Base-by-base conservation (phyloP, 2,329 filamentous ascomycete genomes). In the Epichloe sibirici region DNA sequence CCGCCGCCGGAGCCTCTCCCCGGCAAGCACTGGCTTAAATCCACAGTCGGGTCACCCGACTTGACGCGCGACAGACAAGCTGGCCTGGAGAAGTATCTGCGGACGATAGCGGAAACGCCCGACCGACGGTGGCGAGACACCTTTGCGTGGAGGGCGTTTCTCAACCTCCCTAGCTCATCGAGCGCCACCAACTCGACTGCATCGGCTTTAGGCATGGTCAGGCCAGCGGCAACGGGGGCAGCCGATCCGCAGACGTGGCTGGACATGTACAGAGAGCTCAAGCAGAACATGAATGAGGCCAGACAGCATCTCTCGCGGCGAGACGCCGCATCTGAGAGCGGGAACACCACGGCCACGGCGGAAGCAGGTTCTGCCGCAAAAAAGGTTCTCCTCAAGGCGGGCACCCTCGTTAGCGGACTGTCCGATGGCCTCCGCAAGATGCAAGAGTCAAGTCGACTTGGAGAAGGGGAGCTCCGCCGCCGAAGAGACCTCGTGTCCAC, bases 91-190 rank as follows among this genome's bases (percentile, higher is more conserved):
- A 68, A 71, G 45, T 93, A 91, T 67, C 74, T 93, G 3, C 78
- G 79, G 49, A 78, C 79, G 40, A 86, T 93, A 55, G 83, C 88
- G 48, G 82, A 82, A 55, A 76, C 79, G 3, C 81, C 84, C n/a
- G 87, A 93, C 65, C 75, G 81, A 15, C 73, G 85, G 60, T 93
- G 88, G 88, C 77, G 87, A 21, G 82, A 87, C 58, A 85, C 83
- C 1, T 76, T 77, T 15, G 79, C 79, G 3, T 94, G 88, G 83
- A 76, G 86, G 42, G 69, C 76, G 1, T 94, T 93, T 61, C 69
- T 93, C 34, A 85, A 84, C 60, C 74, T 93, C 6, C 85, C 84
- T 2, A 72, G 69, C 56, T 70, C 49, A 4, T 51, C 65, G 5
- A 77, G 74, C 63, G 69, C 72, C 3, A 65, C 68, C 40, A 77